phyloP scores from a whole-genome alignment of 139 green algal genomes.

The Asterochloris erici region DNA sequence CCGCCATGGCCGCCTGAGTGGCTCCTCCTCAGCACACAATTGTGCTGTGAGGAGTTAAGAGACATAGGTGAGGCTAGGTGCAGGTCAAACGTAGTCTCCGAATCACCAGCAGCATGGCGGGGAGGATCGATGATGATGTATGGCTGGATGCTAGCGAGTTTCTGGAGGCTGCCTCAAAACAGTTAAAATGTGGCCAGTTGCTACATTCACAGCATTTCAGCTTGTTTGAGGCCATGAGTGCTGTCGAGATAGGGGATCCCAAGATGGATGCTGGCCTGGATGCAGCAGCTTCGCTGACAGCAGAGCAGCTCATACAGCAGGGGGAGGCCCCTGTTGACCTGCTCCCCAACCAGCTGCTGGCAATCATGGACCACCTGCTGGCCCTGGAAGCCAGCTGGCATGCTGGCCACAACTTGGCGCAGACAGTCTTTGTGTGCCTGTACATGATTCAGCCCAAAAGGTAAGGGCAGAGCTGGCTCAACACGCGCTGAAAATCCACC shows the following conservation, averaged over 20 bases:
- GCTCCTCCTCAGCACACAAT: too few relatives aligned
- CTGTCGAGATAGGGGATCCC: slow-evolving; percentile 81
- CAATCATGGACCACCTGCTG: slow-evolving; percentile 54
- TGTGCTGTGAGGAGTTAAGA: too few relatives aligned
- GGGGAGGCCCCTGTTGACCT: slow-evolving; percentile 47
- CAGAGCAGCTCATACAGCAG: slow-evolving; percentile 45
- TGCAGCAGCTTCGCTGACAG: slow-evolving; percentile 4
- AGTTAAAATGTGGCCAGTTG: slow-evolving; percentile 59
- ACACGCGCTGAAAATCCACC: not conserved
- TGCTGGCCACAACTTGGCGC: slow-evolving; percentile 56
- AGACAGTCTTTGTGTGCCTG: slow-evolving; percentile 81
- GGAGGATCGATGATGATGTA: not conserved
- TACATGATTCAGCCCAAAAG: slow-evolving; percentile 75
- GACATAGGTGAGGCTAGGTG: too few relatives aligned
- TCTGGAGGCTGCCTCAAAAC: not conserved
- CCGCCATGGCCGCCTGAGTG: too few relatives aligned
- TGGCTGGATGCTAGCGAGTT: not conserved
- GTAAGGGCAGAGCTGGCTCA: slow-evolving; percentile 20
- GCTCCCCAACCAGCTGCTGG: slow-evolving; percentile 27
- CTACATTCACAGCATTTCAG: slow-evolving; percentile 75
- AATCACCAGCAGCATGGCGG: too few relatives aligned
- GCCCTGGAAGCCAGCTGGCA: slow-evolving; percentile 73
- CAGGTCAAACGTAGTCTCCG: too few relatives aligned
- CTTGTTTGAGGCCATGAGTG: slow-evolving; percentile 87
- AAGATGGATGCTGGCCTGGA: slow-evolving; percentile 86